Base-by-base conservation (phyloP, 345 rosid species). In the Toxicodendron radicans region DNA sequence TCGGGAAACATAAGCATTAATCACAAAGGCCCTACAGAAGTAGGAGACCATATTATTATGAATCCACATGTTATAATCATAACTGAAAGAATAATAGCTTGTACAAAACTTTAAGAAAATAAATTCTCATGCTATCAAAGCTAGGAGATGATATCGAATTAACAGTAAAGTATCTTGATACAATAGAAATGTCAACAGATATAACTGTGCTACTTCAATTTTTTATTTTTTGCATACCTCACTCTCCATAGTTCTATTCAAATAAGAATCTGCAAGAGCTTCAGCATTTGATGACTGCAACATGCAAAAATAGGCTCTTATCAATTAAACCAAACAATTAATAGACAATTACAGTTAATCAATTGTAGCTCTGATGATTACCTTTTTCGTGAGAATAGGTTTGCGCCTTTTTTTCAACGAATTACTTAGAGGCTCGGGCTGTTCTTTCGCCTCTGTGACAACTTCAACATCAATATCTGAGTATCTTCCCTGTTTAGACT, bases 341-440 rank as follows among this genome's bases (percentile, higher is more conserved):
- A 32, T 38, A 38, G 64, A 56, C 17, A 8, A 17, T 17, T 5
- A 43, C 33, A 33, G 17, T 21, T 3, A 23, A 17, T 17, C 11
- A 58, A 11, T 2, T 23, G 53, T 41, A 10, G 41, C 43, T 8
- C 14, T 2, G 18, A 24, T 23, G 60, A 65, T 63, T 75, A 91
- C 93, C 83, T 83, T 71, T 33, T 71, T 84, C 32, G 86, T 70
- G 20, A 20, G 66, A 77, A 54, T 58, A 57, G 78, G 76, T 76
- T 87, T 86, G 64, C 83, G 81, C 79, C 86, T 91, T 75, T 93
- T 91, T 84, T 79, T 90, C 68, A 59, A 77, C 21, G 71, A 60
- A 72, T 70, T 81, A 81, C 72, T 84, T 66, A 62, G 54, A 51
- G 84, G 70, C 68, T 83, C 83, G 10, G 79, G 78, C 61, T 32